These are phyloP conservation scores for Cercophora sp. DNA, from an alignment of 495 filamentous ascomycete species.

Conservation along the genomic window DNA sequence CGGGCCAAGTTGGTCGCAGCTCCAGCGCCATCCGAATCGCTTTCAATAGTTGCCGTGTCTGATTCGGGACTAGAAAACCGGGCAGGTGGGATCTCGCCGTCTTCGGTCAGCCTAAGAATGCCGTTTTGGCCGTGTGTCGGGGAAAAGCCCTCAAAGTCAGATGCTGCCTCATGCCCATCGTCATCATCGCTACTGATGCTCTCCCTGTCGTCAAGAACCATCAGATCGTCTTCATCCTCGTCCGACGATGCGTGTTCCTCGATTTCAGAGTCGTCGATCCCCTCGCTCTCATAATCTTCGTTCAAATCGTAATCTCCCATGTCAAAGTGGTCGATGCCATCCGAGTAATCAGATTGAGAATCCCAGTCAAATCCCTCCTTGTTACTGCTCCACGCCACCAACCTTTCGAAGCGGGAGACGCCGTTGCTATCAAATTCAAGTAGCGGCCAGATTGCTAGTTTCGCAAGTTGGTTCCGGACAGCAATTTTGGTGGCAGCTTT, in stretches of 20 bases:
- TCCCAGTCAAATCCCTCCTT: background rate
- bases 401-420: conserved; percentile 6
- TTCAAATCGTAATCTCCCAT: background rate
- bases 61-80: conserved; percentile 24
- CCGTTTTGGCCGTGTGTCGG: background rate
- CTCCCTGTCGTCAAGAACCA: conserved; percentile 8
- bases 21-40: conserved; percentile 8
- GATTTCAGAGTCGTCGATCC: conserved; percentile 28
- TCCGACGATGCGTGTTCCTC: conserved; percentile 6
- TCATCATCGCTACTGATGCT: conserved; percentile 5
- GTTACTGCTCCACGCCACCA: conserved; percentile 9
- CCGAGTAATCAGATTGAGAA: background rate
- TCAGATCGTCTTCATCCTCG: conserved; percentile 21
- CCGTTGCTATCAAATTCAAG: conserved; percentile 16
- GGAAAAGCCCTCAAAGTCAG: background rate
- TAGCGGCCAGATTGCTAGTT: conserved; percentile 26
- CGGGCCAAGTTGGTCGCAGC: background rate
- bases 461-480: background rate
- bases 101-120: background rate
- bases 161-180: background rate
- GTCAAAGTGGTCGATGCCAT: background rate
- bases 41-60: conserved; percentile 12
- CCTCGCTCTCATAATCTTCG: conserved; percentile 30
- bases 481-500: too few relatives aligned
- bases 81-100: conserved; percentile 7